phyloP scores from a whole-genome alignment of 108 stramenopile species.

The Seminavis robusta region DNA sequence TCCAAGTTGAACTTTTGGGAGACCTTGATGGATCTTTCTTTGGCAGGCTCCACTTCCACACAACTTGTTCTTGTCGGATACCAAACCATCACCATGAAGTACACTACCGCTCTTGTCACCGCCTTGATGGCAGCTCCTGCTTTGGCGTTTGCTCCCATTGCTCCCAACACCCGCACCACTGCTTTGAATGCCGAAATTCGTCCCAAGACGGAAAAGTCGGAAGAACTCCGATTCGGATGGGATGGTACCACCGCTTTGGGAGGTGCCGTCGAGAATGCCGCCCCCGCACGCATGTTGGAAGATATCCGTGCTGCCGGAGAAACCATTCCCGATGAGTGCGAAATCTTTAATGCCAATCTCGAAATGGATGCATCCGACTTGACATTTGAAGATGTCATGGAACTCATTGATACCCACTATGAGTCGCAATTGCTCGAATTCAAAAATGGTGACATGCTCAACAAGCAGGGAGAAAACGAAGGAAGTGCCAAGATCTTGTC shows the following conservation, averaged over 20 bases:
- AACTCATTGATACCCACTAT: conserved; percentile 74
- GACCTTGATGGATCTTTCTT: too few species aligned
- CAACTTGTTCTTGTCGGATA: too few species aligned
- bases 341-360: conserved; percentile 79
- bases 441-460: conserved; percentile 80
- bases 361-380: conserved; percentile 75
- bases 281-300: conserved; percentile 79
- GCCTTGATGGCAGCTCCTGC: too few species aligned
- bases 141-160: conserved; percentile 1
- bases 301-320: conserved; percentile 80
- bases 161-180: too few species aligned
- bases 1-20: too few species aligned
- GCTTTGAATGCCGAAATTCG: conserved; percentile 69
- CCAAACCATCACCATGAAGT: too few species aligned
- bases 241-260: conserved; percentile 84
- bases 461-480: conserved; percentile 81
- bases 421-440: conserved; percentile 74
- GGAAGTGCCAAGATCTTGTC: conserved; percentile 79
- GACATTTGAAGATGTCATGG: conserved; percentile 81
- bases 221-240: conserved; percentile 71
- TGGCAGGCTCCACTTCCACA: too few species aligned
- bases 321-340: conserved; percentile 72
- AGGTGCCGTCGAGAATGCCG: conserved; percentile 69
- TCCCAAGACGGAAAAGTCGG: conserved; percentile 50
- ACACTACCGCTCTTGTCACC: too few species aligned